Evolutionary conservation across 495 filamentous ascomycete genomes (phyloP), one percentile per base, ranked within the genome.

Genomic region (Apiosordaria backusii): DNA sequence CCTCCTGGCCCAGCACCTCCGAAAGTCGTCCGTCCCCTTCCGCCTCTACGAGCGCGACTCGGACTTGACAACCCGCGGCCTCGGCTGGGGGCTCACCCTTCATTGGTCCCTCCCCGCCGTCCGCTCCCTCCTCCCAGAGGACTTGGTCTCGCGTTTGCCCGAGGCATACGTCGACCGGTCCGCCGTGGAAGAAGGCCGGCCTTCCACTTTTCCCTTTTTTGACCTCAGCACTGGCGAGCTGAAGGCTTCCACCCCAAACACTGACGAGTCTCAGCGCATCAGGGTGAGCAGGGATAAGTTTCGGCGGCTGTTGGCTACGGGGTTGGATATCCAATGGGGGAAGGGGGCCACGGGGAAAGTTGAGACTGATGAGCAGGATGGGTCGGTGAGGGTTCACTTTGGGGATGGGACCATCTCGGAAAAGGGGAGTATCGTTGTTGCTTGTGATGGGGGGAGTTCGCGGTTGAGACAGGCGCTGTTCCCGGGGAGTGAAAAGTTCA

Each of bases 71-170:
- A 77, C 80, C 7, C 81, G 85, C 16, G 80, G 76, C 16, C 76
- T 78, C 16, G 86, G 86, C 65, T 88, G 86, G 85, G 86, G 84
- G 0, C 71, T 88, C 13, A 87, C 87, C 0, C 78, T 88, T 62
- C 84, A 88, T 71, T 87, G 83, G 84, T 80, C 81, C 27, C 75
- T 87, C 13, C 76, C 82, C 13, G 80, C 80, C 3, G 74, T 88
- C 61, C 74, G 80, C 10, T 67, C 77, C 13, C 69, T 87, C 9
- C 76, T 88, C 5, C 85, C 85, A 0, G 74, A 81, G 2, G 68
- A 82, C n/a, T 63, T 86, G 24, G 68, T 83, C 16, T 66, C 66
- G 3, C 77, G 76, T 0, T 75, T 88, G 15, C 81, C 82, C 0
- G 82, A 85, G 67, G 76, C 79, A 0, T 79, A 78, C 35, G 83